A percentile compares a stretch with the other conserved stretches of the same genome.
phyloP scores from a whole-genome alignment of 192 early-diverging fungal species.

The Coemansia sp. region DNA sequence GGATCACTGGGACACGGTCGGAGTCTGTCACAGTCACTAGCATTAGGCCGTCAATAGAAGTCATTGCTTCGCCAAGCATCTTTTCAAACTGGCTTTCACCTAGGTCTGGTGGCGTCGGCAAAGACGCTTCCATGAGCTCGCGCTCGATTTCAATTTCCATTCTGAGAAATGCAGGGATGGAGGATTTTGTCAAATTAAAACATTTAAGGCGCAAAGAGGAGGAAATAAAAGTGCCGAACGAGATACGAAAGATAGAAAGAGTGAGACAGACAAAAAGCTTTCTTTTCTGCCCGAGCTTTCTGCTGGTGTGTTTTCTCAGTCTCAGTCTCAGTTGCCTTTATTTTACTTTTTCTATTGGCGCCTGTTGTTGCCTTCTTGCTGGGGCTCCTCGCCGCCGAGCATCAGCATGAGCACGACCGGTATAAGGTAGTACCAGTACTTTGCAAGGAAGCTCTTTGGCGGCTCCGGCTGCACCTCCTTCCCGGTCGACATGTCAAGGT shows the following conservation, averaged over 20 bases:
- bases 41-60: conserved; percentile 44
- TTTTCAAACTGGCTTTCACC: conserved; percentile 41
- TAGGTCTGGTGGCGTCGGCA: conserved; percentile 12
- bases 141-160: conserved; percentile 40
- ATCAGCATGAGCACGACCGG: conserved; percentile 53
- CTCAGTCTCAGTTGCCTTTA: no score
- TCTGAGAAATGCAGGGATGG: background rate
- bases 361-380: conserved; percentile 41
- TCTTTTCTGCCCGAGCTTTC: background rate
- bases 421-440: conserved; percentile 62
- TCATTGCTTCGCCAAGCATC: conserved; percentile 45
- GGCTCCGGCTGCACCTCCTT: conserved; percentile 50
- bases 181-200: background rate
- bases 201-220: no score
- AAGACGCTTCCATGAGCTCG: conserved; percentile 19
- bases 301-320: no score
- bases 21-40: conserved; percentile 43
- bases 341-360: conserved; percentile 6
- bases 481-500: conserved; percentile 36
- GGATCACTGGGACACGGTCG: conserved; percentile 32
- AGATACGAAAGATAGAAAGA: background rate
- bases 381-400: conserved; percentile 44
- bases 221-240: background rate
- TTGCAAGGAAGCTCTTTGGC: conserved; percentile 57
- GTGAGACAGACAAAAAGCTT: conserved; percentile 3